Percentiles rank a stretch among this genome's conserved stretches.
These are phyloP conservation scores for Xylaria flabelliformis DNA, from an alignment of 495 filamentous ascomycete genomes.

Conservation along the genomic window DNA sequence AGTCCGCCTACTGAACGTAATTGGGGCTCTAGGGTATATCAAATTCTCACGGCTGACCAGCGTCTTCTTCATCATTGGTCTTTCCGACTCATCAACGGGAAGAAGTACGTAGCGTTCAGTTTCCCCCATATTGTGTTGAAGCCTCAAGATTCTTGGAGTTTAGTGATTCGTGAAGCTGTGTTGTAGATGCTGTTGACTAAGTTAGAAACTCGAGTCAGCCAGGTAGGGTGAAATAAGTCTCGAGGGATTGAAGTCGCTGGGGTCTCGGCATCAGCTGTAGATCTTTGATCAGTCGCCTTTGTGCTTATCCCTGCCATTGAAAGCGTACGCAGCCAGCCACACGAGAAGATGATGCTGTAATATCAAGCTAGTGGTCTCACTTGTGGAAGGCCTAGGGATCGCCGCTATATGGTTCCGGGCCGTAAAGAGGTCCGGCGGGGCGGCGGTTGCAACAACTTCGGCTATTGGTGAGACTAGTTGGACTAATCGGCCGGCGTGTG, in stretches of 20 bases:
- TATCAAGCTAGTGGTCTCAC: too few relatives aligned
- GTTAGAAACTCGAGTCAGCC: neutral
- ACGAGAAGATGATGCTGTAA: too few relatives aligned
- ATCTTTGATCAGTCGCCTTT: too few relatives aligned
- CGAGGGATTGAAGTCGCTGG: neutral
- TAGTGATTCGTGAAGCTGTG: neutral
- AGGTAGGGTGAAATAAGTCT: neutral
- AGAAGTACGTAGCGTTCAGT: constrained; percentile 7
- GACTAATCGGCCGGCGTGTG: too few relatives aligned
- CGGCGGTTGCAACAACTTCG: too few relatives aligned
- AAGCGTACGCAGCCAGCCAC: too few relatives aligned
- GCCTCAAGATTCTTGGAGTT: neutral
- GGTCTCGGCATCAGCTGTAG: neutral
- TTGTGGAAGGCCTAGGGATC: too few relatives aligned
- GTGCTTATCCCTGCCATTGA: too few relatives aligned
- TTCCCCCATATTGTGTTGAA: neutral
- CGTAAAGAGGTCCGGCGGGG: too few relatives aligned
- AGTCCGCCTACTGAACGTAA: neutral
- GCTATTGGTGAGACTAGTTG: too few relatives aligned
- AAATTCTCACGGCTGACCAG: neutral
- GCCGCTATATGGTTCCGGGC: too few relatives aligned
- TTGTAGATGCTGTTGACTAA: neutral
- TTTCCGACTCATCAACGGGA: neutral
- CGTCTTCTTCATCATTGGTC: constrained; percentile 1
- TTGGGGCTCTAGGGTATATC: neutral